Evolutionary conservation across 2,329 filamentous ascomycete genomes (phyloP), one percentile per base, ranked within the genome.

Genomic region (Alternaria ethzedia): DNA sequence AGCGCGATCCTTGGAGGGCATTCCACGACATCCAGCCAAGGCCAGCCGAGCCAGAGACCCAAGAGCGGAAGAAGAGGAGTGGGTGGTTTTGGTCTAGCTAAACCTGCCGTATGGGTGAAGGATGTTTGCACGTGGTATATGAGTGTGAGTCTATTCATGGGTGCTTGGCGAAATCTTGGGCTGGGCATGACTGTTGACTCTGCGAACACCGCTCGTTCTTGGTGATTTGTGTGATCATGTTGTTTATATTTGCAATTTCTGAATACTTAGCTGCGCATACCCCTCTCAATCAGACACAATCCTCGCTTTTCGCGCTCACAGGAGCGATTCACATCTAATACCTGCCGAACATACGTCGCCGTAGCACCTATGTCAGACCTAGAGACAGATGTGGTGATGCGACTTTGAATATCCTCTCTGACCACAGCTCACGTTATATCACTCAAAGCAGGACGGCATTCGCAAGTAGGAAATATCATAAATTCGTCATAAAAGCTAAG

Each of bases 51-150:
- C 23, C 57, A 15, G 30, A 62, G 10, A 51, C 63, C 7, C 46
- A 52, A 17, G 68, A 71, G 36, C 8, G 13, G 8, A 59, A 63
- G 57, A 70, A 70, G 56, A 73, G 68, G 30, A 68, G 60, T 28
- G 75, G 76, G 1, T 78, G 76, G 76, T 78, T 78, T 17, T 78
- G 76, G 76, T 78, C 76, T 7, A 69, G 56, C 30, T 73, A 52
- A 4, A 15, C 15, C 21, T 2, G 13, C 8, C 28, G 7, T 4
- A 30, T 32, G 4, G 25, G 28, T 50, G 25, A 30, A 13, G 26
- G 6, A 2, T 20, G 11, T 50, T 28, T 20, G 47, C 47, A 28
- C 6, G 25, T 30, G 28, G 8, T 9, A 32, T 20, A 9, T n/a
- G 20, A 28, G 10, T 17, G n/a, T 26, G n/a, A 1, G 3, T n/a